A percentile compares a stretch with the other conserved stretches of the same genome.
Evolutionary conservation across 176 grass and related monocot genomes (phyloP).

Genomic region (Bothriochloa decipiens): DNA sequence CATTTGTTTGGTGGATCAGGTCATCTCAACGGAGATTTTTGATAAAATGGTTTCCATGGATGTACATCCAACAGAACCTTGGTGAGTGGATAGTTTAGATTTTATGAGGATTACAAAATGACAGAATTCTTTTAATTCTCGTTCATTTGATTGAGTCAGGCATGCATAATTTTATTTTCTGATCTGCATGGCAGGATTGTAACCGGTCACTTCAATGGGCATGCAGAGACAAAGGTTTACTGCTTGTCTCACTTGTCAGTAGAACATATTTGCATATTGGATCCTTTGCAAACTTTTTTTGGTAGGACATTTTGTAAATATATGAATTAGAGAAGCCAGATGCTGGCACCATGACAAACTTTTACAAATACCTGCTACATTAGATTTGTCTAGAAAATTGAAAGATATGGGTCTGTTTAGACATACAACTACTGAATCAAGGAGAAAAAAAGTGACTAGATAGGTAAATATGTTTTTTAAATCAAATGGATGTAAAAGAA

Average conservation of each 20-base stretch:
- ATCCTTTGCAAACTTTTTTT: neutral
- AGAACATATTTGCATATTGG: neutral
- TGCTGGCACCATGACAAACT: neutral
- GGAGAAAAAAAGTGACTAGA: too few relatives aligned
- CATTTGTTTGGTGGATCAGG: slow-evolving; percentile 8
- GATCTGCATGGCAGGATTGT: slow-evolving; percentile 59
- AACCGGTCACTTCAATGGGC: slow-evolving; percentile 57
- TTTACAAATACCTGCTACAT: neutral
- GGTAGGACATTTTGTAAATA: neutral
- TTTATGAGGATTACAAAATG: neutral
- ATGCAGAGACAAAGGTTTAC: slow-evolving; percentile 56
- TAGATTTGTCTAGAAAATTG: neutral
- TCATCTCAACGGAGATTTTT: neutral
- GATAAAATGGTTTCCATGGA: slow-evolving; percentile 20
- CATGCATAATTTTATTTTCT: neutral
- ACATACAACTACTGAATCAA: neutral
- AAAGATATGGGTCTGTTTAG: neutral
- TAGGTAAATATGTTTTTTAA: too few relatives aligned
- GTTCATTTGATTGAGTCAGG: neutral
- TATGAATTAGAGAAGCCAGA: neutral
- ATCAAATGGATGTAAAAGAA: neutral
- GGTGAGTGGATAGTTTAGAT: slow-evolving; percentile 8
- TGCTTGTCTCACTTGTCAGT: neutral
- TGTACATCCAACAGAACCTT: slow-evolving; percentile 26
- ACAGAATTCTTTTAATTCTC: neutral